These are phyloP conservation scores for Candida ascalaphidarum DNA, from an alignment of 805 yeast species.

Conservation along the genomic window DNA sequence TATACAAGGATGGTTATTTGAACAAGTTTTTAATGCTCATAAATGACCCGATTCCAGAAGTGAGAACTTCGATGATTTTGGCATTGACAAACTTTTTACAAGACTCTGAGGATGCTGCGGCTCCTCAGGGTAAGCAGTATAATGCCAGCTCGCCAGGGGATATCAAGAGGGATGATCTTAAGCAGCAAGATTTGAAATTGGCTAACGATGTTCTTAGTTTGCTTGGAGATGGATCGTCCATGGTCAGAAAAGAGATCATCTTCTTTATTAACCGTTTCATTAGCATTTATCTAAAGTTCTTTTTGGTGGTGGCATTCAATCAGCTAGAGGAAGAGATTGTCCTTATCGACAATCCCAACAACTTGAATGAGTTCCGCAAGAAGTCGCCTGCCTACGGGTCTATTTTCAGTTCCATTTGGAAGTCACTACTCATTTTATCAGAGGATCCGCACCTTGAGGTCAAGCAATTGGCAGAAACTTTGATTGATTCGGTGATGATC, in stretches of 20 bases:
- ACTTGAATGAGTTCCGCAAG: constrained; percentile 55
- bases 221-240: constrained; percentile 80
- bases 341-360: constrained; percentile 51
- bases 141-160: constrained; percentile 19
- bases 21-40: constrained; percentile 49
- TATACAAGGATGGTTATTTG: constrained; percentile 55
- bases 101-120: constrained; percentile 36
- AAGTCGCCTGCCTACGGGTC: constrained; percentile 81
- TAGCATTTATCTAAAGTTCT: constrained; percentile 58
- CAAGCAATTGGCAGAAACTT: constrained; percentile 57
- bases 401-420: constrained; percentile 80
- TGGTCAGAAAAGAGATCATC: constrained; percentile 80
- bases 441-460: constrained; percentile 88
- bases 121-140: constrained; percentile 4
- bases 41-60: constrained; percentile 92
- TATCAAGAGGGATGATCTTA: constrained; percentile 37
- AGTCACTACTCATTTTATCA: constrained; percentile 65
- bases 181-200: constrained; percentile 60
- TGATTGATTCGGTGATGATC: constrained; percentile 65
- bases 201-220: constrained; percentile 61
- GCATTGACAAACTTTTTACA: constrained; percentile 65
- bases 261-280: constrained; percentile 72
- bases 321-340: constrained; percentile 76
- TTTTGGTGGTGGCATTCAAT: constrained; percentile 78
- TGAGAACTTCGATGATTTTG: constrained; percentile 72